These are phyloP conservation scores for Actinomortierella wolfii DNA, from an alignment of 371 early-diverging fungal genomes.

Conservation along the genomic window DNA sequence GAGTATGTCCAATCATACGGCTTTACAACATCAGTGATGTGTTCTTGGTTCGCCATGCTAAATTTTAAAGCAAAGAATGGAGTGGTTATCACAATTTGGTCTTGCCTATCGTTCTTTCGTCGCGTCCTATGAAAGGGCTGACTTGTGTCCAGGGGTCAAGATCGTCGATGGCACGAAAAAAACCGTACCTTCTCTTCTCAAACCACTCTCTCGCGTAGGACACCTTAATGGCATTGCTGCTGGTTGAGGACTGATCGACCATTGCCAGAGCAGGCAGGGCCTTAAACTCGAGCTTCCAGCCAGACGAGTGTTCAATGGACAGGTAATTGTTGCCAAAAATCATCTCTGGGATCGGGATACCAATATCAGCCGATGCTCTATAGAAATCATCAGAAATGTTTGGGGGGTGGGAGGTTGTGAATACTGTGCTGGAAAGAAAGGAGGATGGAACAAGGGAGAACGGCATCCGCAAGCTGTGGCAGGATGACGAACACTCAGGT, in stretches of 20 bases:
- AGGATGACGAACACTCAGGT: not conserved
- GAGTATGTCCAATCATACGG: slow-evolving; percentile 97
- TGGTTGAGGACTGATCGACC: slow-evolving; percentile 68
- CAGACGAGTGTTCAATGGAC: slow-evolving; percentile 49
- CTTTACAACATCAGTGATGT: slow-evolving; percentile 81
- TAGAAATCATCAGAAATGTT: not conserved
- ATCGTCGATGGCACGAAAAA: too few species aligned
- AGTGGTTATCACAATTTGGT: not conserved
- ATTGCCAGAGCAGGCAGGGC: slow-evolving; percentile 77
- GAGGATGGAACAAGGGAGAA: too few species aligned
- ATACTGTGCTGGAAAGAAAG: too few species aligned
- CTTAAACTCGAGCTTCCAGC: slow-evolving; percentile 59
- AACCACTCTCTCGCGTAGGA: slow-evolving; percentile 85
- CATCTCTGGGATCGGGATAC: slow-evolving; percentile 92
- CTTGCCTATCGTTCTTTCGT: slow-evolving; percentile 1
- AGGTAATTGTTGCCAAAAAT: slow-evolving; percentile 88
- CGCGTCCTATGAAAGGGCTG: too few species aligned
- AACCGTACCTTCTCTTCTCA: slow-evolving; percentile 69
- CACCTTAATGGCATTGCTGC: slow-evolving; percentile 76
- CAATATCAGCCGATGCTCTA: slow-evolving; percentile 64
- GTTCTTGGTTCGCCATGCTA: slow-evolving; percentile 62
- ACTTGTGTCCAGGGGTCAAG: too few species aligned
- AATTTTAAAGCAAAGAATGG: not conserved
- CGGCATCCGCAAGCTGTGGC: too few species aligned
- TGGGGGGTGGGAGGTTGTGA: too few species aligned